Evolutionary conservation across 805 yeast genomes (phyloP).

Genomic region (Saccharomycopsis vini): DNA sequence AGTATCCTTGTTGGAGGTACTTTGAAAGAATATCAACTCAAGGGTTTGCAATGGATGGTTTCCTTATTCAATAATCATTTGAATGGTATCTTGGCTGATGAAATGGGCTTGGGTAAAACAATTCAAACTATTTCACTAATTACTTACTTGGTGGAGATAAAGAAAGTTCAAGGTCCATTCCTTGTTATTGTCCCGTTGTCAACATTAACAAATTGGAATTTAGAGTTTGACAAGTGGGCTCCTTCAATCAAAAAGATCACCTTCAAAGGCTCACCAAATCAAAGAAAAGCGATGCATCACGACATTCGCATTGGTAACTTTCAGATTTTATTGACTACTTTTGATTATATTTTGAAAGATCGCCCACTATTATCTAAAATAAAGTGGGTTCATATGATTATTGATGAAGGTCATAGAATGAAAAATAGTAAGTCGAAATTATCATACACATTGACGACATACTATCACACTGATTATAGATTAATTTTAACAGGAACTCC

Average conservation of each 20-base stretch:
- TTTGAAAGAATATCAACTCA: slow-evolving; percentile 74
- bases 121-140: slow-evolving; percentile 71
- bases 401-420: slow-evolving; percentile 89
- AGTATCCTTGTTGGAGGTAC: slow-evolving; percentile 65
- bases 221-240: slow-evolving; percentile 85
- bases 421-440: slow-evolving; percentile 70
- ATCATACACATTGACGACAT: slow-evolving; percentile 60
- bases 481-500: slow-evolving; percentile 85
- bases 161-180: slow-evolving; percentile 59
- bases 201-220: slow-evolving; percentile 76
- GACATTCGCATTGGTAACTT: slow-evolving; percentile 62
- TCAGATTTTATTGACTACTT: slow-evolving; percentile 71
- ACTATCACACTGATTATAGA: slow-evolving; percentile 67
- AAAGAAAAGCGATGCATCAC: slow-evolving; percentile 56
- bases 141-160: slow-evolving; percentile 59
- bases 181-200: slow-evolving; percentile 78
- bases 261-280: slow-evolving; percentile 70
- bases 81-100: slow-evolving; percentile 95
- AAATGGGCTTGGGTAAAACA: slow-evolving; percentile 97
- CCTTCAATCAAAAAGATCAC: slow-evolving; percentile 64
- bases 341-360: slow-evolving; percentile 73
- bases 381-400: slow-evolving; percentile 79
- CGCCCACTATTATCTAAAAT: slow-evolving; percentile 60
- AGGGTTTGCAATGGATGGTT: slow-evolving; percentile 98
- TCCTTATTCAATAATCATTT: slow-evolving; percentile 86